These are phyloP conservation scores for Fusarium tupiense DNA, from an alignment of 2,329 filamentous ascomycete genomes.

Conservation along the genomic window DNA sequence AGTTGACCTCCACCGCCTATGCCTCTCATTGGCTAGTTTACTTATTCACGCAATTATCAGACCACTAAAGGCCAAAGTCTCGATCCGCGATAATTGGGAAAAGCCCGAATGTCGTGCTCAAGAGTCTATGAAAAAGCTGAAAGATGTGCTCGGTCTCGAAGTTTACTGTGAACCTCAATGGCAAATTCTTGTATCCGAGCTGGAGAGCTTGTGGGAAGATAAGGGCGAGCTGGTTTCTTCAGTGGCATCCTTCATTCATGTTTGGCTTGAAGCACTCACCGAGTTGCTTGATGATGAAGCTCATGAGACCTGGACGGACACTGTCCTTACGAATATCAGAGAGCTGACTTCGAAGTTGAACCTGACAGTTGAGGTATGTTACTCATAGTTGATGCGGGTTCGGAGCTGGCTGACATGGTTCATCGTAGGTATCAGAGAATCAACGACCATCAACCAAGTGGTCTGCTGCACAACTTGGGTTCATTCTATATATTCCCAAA, in stretches of 20 bases:
- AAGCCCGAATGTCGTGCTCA: constrained; percentile 48
- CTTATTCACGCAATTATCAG: constrained; percentile 40
- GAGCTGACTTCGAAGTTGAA: constrained; percentile 42
- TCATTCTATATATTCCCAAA: constrained; percentile 53
- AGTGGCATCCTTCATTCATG: constrained; percentile 50
- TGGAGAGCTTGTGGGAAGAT: constrained; percentile 53
- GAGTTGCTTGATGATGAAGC: constrained; percentile 54
- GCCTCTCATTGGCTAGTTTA: not conserved
- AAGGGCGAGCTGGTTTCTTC: constrained; percentile 49
- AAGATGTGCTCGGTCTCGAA: constrained; percentile 51
- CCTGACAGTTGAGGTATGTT: constrained; percentile 51
- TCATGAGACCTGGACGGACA: constrained; percentile 55
- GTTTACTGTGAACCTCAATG: constrained; percentile 56
- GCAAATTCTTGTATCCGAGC: constrained; percentile 51
- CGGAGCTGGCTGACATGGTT: not conserved
- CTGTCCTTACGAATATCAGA: constrained; percentile 50
- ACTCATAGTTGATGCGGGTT: not conserved
- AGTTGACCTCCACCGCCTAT: not conserved
- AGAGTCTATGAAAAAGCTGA: constrained; percentile 45
- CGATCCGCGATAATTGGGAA: constrained; percentile 56
- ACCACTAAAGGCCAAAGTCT: constrained; percentile 54
- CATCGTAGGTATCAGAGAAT: constrained; percentile 31
- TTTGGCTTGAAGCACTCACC: constrained; percentile 52
- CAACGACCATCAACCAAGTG: constrained; percentile 49
- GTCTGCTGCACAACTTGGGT: constrained; percentile 50